These are phyloP conservation scores for Cercospora zeina DNA, from an alignment of 2,329 filamentous ascomycete genomes.

Conservation along the genomic window DNA sequence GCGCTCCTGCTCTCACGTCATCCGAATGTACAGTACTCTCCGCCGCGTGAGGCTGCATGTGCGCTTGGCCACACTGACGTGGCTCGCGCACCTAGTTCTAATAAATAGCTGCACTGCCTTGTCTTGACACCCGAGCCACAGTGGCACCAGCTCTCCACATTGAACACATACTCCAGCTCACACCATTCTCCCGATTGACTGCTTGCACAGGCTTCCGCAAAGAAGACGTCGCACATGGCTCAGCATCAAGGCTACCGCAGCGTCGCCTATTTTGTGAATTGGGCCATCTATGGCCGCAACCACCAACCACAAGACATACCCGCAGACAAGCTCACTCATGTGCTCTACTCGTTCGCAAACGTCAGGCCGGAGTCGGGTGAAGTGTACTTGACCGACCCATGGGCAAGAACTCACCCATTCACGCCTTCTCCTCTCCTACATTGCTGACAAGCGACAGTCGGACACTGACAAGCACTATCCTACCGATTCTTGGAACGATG, in stretches of 20 bases:
- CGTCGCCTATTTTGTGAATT: constrained; percentile 42
- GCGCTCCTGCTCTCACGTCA: too few species aligned
- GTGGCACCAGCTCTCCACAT: constrained; percentile 17
- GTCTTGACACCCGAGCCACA: constrained; percentile 20
- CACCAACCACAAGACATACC: constrained; percentile 84
- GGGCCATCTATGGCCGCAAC: constrained; percentile 53
- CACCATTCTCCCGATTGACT: constrained; percentile 1
- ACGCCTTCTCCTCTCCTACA: background rate
- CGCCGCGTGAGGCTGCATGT: constrained; percentile 3
- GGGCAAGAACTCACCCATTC: constrained; percentile 32
- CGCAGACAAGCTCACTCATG: constrained; percentile 76
- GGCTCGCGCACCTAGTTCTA: constrained; percentile 1
- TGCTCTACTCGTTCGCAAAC: constrained; percentile 91
- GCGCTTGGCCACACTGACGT: constrained; percentile 13
- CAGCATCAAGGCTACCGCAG: constrained; percentile 35
- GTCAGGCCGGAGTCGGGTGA: constrained; percentile 76
- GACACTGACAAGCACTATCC: constrained; percentile 70
- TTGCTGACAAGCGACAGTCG: constrained; percentile 41
- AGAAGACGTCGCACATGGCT: constrained; percentile 21
- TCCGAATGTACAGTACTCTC: too few species aligned
- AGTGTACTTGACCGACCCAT: constrained; percentile 70
- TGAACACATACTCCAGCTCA: constrained; percentile 12
- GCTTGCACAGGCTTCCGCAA: background rate
- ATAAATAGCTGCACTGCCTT: constrained; percentile 30
- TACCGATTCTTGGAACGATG: constrained; percentile 63